Evolutionary conservation across 2,329 filamentous ascomycete genomes (phyloP), one percentile per base, ranked within the genome.

Genomic region (Chrysoporthe puriensis): DNA sequence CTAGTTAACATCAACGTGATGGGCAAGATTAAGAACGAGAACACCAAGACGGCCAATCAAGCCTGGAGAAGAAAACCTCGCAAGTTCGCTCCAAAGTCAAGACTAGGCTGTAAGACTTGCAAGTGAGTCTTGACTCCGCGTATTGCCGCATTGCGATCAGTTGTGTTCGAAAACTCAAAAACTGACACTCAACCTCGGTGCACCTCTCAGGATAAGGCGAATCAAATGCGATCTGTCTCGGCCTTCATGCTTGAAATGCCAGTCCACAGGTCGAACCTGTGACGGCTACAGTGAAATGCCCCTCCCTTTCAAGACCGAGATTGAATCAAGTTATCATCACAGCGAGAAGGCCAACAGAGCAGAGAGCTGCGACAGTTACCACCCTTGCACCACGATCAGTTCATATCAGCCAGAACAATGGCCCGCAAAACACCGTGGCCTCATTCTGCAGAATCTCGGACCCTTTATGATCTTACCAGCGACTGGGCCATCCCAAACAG

Each of bases 211-310:
- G 48, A 50, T 50, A 50, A 50, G 48, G 16, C 48, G 48, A 21
- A 21, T 50, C 6, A 50, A 50, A 50, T 50, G 48, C 21, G 48
- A 50, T 18, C 6, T 50, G 21, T 18, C 48, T 50, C 48, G 48
- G 48, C 48, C 48, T 50, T 50, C 48, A 18, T 50, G 48, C 21
- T 18, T 50, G 48, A 50, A 50, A 50, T 50, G 48, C 21, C 48
- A 50, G 48, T 50, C 48, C 48, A 50, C 48, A 50, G 48, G 48
- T 50, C 48, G 48, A 8, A 18, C 48, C 48, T 50, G 48, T 50
- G 48, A 50, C 21, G 48, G 48, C 16, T 50, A 50, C 16, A 7
- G 13, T 43, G 21, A 50, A 18, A 13, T 50, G 6, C 16, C 16
- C 48, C 48, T 21, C 16, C 8, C 48, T 50, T 50, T 43, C 40